phyloP scores from a whole-genome alignment of 2,329 filamentous ascomycete species.

The Sporothrix pseudoabietina region DNA sequence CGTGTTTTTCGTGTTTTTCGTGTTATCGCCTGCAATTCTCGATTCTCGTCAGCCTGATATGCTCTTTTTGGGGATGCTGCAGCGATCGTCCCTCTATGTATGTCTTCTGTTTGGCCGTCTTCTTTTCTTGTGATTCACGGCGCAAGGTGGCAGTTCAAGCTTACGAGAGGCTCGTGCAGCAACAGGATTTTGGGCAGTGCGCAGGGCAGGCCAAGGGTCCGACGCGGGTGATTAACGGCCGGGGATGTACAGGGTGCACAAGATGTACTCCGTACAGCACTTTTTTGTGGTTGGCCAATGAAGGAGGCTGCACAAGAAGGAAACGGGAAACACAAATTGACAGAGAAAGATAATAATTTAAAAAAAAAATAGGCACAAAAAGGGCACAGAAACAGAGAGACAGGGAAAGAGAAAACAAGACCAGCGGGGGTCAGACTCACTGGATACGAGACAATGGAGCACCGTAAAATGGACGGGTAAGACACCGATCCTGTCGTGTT shows the following conservation, averaged over 20 bases:
- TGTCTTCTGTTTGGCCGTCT: background rate
- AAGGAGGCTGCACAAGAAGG: background rate
- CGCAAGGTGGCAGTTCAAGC: background rate
- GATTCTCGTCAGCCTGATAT: background rate
- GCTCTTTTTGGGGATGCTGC: slow-evolving; percentile 9
- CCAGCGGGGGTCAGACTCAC: slow-evolving; percentile 5
- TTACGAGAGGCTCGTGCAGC: slow-evolving; percentile 8
- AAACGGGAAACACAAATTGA: background rate
- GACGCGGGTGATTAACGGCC: slow-evolving; percentile 11
- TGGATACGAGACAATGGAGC: slow-evolving; percentile 3
- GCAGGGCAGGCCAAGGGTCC: background rate
- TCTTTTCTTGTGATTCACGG: background rate
- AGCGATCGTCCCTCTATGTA: background rate
- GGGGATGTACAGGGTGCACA: background rate
- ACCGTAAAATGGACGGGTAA: background rate
- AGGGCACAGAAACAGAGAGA: background rate
- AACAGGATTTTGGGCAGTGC: background rate
- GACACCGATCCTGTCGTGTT: slow-evolving; percentile 1
- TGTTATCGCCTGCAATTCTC: background rate
- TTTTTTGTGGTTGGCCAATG: slow-evolving; percentile 4
- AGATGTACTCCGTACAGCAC: background rate
- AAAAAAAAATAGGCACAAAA: background rate
- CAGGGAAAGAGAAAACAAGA: background rate
- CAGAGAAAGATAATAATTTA: background rate
- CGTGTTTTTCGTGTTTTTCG: background rate